These are phyloP conservation scores for Ganoderma meredithae DNA, from an alignment of 1,284 basidiomycete genomes.

Conservation along the genomic window DNA sequence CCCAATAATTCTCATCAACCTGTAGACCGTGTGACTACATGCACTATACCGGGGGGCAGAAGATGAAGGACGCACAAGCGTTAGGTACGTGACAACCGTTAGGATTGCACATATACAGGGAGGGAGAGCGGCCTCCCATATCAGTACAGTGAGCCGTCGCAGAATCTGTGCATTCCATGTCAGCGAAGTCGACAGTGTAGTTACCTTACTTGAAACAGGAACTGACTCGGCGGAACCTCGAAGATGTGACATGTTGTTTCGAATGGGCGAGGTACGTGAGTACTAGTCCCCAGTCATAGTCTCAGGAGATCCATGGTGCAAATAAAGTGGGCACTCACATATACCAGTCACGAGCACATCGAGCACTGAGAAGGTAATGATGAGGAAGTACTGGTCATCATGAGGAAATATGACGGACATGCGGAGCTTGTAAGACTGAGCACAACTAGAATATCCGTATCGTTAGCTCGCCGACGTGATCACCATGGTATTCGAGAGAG, in stretches of 20 bases:
- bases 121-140: constrained; percentile 43
- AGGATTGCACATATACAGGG: constrained; percentile 41
- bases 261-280: constrained; percentile 40
- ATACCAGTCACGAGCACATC: constrained; percentile 39
- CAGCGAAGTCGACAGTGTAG: not conserved
- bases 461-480: not conserved
- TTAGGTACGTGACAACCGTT: constrained; percentile 37
- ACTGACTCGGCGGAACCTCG: constrained; percentile 38
- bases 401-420: constrained; percentile 25
- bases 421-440: constrained; percentile 38
- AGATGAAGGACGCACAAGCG: constrained; percentile 27
- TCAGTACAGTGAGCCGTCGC: constrained; percentile 35
- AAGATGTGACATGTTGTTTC: constrained; percentile 37
- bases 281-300: constrained; percentile 26
- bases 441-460: constrained; percentile 28
- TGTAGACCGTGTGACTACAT: constrained; percentile 16
- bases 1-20: constrained; percentile 41
- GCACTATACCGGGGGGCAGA: not conserved
- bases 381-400: not conserved
- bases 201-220: not conserved
- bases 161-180: constrained; percentile 31
- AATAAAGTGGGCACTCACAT: constrained; percentile 26
- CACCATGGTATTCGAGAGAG: not conserved
- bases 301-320: not conserved
- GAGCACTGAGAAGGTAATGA: constrained; percentile 30